Evolutionary conservation across 768 basidiomycete species (phyloP), one percentile per base, ranked within the genome.

Genomic region (Termitomyces sp.): DNA sequence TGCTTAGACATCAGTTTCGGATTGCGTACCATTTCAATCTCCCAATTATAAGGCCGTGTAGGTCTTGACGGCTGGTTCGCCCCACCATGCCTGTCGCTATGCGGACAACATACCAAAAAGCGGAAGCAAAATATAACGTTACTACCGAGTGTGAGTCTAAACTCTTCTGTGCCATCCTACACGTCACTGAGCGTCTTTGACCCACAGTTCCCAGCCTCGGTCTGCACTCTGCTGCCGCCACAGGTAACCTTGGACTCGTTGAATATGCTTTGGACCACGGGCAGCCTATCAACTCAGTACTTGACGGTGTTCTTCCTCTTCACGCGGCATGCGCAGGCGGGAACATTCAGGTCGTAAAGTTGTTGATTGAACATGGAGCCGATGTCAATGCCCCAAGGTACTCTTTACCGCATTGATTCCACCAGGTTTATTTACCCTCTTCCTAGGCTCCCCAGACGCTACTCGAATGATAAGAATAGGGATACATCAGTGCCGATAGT

Each of bases 351-450:
- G 90, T 98, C 45, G 94, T 98, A 42, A 83, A 85, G 65, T 79
- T 95, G 62, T 76, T 99, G 47, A 89, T 99, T 66, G 92, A 97
- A 60, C 77, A 86, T 58, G 96, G 97, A 22, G 97, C 97, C n/a
- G 97, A 99, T 69, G 96, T 98, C 32, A 98, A 98, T 72, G 94
- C 94, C 4, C 88, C 93, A 54, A 85, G 95, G 90, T 91, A 54
- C 59, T 70, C 51, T 65, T 45, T 61, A 24, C 61, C 42, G 46
- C 53, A 49, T 40, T 12, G 18, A 55, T 32, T 53, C 56, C 57
- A 52, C 42, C 54, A 16, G 47, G 56, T 36, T 56, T 20, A 57
- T 38, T 6, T 16, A 26, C 4, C 20, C 52, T 53, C 56, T 57
- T 61, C 4, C 28, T 59, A 90, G 90, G 66, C 77, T 90, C 35